These are phyloP conservation scores for California macrophylla DNA, from an alignment of 441 rosid species.

Conservation along the genomic window DNA sequence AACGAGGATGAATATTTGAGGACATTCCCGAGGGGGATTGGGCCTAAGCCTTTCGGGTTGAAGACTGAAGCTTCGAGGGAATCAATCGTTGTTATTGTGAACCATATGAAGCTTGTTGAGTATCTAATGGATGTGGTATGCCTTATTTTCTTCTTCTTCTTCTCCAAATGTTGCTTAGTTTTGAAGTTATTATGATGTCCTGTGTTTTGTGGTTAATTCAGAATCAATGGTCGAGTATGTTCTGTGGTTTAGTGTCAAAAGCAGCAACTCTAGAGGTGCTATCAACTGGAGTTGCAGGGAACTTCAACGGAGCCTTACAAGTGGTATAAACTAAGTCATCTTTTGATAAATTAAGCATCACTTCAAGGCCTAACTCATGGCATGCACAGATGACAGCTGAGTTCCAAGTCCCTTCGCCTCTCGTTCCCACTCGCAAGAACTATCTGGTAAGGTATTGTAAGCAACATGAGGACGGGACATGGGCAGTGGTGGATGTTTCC, in stretches of 20 bases:
- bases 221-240: slow-evolving; percentile 69
- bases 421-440: slow-evolving; percentile 60
- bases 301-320: slow-evolving; percentile 66
- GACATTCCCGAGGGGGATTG: slow-evolving; percentile 42
- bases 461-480: slow-evolving; percentile 58
- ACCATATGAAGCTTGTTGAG: slow-evolving; percentile 50
- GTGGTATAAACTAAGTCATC: slow-evolving; percentile 80
- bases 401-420: slow-evolving; percentile 62
- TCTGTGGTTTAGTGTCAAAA: slow-evolving; percentile 59
- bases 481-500: slow-evolving; percentile 94
- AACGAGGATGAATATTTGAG: slow-evolving; percentile 61
- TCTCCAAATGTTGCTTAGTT: neutral
- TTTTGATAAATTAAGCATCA: no score
- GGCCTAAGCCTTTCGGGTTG: slow-evolving; percentile 50
- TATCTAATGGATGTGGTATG: slow-evolving; percentile 77
- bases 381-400: slow-evolving; percentile 63
- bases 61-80: slow-evolving; percentile 75
- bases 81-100: slow-evolving; percentile 52
- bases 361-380: no score
- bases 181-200: no score
- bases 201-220: slow-evolving; percentile 12
- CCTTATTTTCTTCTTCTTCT: neutral
- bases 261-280: slow-evolving; percentile 56
- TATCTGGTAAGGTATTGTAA: slow-evolving; percentile 61
- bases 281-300: slow-evolving; percentile 54